Evolutionary conservation across 768 basidiomycete species (phyloP), one percentile per base, ranked within the genome.

Genomic region (Russula compacta): DNA sequence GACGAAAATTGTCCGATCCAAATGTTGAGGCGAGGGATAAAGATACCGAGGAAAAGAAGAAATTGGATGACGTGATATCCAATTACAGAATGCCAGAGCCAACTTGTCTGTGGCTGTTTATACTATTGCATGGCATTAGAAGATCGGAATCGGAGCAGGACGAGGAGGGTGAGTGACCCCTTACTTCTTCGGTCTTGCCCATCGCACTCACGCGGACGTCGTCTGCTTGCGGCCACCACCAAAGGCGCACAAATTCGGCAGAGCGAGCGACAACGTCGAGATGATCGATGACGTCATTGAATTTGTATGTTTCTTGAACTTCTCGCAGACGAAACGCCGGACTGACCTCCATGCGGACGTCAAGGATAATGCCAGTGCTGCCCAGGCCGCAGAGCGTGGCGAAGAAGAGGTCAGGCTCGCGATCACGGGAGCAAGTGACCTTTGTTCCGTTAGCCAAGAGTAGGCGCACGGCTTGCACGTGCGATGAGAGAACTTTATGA

Each of bases 361-460:
- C 78, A 44, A 95, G 75, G 65, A 99, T 87, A 64, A 98, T 77
- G 8, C 97, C 95, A 1, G 95, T 97, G 54, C 83, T 79, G 14
- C 97, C 97, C 35, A 99, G 76, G 0, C 95, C 93, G 67, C 95
- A 98, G 17, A 95, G 77, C 19, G 92, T 88, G 6, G 95, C 93
- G 60, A 83, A 76, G 77, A 98, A 99, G 52, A 98, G 79, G 61
- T 95, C 92, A 12, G 77, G 64, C 60, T 81, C 76, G 56, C 86
- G 77, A 36, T 74, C 71, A 43, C 82, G 78, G 40, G 90, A 86
- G 70, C 92, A 89, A 24, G 73, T 76, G 5, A 87, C 83, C 56
- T 81, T 76, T 10, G 82, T 76, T 19, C 91, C 89, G 72, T 88
- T 83, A 14, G 95, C 87, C 14, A 91, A 76, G 39, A 97, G 77